phyloP scores from a whole-genome alignment of 176 grass and related monocot species.

The Aechmea fasciata region DNA sequence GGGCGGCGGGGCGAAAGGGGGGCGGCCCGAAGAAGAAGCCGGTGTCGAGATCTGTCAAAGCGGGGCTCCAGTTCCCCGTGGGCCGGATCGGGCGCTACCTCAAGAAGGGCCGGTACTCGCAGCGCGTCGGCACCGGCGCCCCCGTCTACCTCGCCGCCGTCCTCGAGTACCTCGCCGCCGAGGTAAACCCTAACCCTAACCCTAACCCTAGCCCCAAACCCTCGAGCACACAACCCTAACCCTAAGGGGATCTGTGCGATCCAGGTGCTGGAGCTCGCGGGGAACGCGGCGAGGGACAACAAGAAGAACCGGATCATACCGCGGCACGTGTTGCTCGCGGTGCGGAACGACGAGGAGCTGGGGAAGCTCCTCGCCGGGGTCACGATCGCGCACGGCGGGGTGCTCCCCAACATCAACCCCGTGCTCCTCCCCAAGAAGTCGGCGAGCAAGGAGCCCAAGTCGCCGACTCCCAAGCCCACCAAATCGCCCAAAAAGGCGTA shows the following conservation, averaged over 20 bases:
- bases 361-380: slow-evolving; percentile 22
- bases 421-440: slow-evolving; percentile 23
- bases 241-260: neutral
- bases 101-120: slow-evolving; percentile 17
- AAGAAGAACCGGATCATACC: slow-evolving; percentile 28
- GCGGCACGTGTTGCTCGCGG: slow-evolving; percentile 17
- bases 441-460: slow-evolving; percentile 16
- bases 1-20: slow-evolving; percentile 16
- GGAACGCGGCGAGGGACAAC: slow-evolving; percentile 27
- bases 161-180: slow-evolving; percentile 23
- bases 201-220: too few species aligned
- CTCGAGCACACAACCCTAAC: neutral
- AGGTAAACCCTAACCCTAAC: neutral
- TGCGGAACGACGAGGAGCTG: slow-evolving; percentile 24
- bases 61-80: slow-evolving; percentile 19
- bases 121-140: slow-evolving; percentile 21
- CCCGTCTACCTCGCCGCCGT: slow-evolving; percentile 22
- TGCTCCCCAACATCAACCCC: slow-evolving; percentile 23
- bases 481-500: slow-evolving; percentile 23
- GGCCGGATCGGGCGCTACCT: slow-evolving; percentile 19
- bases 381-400: slow-evolving; percentile 23
- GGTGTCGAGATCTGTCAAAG: slow-evolving; percentile 17
- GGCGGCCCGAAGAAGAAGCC: slow-evolving; percentile 21
- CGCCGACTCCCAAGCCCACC: slow-evolving; percentile 6
- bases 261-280: slow-evolving; percentile 18